Evolutionary conservation across 2,329 filamentous ascomycete genomes (phyloP), one percentile per base, ranked within the genome.

Genomic region (Penicillium aurantiogriseum): DNA sequence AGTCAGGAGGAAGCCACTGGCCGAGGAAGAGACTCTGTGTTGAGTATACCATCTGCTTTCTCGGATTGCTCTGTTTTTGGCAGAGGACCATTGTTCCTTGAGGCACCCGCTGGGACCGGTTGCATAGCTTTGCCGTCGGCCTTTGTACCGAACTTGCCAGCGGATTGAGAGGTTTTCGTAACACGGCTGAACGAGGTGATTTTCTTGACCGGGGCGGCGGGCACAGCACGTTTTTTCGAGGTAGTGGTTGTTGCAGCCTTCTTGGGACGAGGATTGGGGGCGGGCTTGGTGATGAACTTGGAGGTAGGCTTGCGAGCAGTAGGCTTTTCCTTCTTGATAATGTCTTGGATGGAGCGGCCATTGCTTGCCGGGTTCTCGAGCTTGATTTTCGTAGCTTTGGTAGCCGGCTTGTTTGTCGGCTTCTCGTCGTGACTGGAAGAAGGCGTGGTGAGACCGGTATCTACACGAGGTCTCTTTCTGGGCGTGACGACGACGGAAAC

Each of bases 381-480:
- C 40, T 59, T 53, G 40, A 39, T 33, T 21, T 54, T 56, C 23
- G 36, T 23, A 5, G 27, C 42, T 23, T 47, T 47, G 8, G 29
- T 53, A 13, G 60, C 49, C 13, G 54, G 51, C 48, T 63, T 62
- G 47, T 70, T 73, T 45, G 68, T 58, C 5, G 65, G 57, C 44
- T 67, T 66, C 57, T 74, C 71, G 45, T 76, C 71, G 40, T 77
- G 70, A 51, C 75, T 79, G 44, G 75, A 75, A 8, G 76, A 73
- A 29, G 78, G 78, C 7, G 77, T 80, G 48, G 75, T 70, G 40
- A 77, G 68, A 36, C 73, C 73, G 7, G 67, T 74, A 23, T 71
- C 63, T 13, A 59, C 65, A 56, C 64, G 68, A 48, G 69, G 63
- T 43, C 68, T 69, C 63, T 78, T 77, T 63, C 68, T 71, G 3